These are phyloP conservation scores for Ploettnerulaceae sp. DNA, from an alignment of 2,329 filamentous ascomycete genomes.

Conservation along the genomic window DNA sequence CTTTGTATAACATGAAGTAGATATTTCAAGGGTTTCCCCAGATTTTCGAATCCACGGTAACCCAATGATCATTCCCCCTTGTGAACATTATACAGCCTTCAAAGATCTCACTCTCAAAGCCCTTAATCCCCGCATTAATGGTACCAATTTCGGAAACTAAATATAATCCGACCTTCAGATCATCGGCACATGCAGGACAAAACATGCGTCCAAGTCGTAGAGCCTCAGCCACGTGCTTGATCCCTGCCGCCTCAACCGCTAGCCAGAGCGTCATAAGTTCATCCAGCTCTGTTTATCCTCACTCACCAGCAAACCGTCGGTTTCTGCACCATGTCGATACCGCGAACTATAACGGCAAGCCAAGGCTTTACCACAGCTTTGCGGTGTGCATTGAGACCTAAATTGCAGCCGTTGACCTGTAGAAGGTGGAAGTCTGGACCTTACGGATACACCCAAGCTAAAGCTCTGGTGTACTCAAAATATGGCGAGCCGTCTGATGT, in stretches of 20 bases:
- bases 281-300: not conserved
- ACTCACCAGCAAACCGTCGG: not conserved
- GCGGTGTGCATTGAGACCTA: conserved; percentile 13
- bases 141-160: not conserved
- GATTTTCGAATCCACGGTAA: no score
- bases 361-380: conserved; percentile 16
- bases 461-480: conserved; percentile 70
- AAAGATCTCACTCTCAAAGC: no score
- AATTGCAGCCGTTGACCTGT: conserved; percentile 10
- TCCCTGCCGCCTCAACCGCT: conserved; percentile 4
- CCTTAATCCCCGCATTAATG: no score
- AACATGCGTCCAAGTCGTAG: conserved; percentile 2
- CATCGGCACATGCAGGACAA: not conserved
- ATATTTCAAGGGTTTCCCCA: not conserved
- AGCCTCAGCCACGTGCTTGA: conserved; percentile 5
- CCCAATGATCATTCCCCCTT: not conserved
- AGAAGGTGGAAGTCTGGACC: conserved; percentile 47
- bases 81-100: not conserved
- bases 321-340: conserved; percentile 18
- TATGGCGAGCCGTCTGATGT: conserved; percentile 73
- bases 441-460: conserved; percentile 81
- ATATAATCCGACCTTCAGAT: not conserved
- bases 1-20: no score
- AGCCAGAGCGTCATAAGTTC: conserved; percentile 13
- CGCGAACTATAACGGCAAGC: conserved; percentile 15